Percentiles rank a stretch among this genome's conserved stretches.
Conservation (phyloP, 805 yeast genomes). For the Wickerhamiella occidentalis region DNA sequence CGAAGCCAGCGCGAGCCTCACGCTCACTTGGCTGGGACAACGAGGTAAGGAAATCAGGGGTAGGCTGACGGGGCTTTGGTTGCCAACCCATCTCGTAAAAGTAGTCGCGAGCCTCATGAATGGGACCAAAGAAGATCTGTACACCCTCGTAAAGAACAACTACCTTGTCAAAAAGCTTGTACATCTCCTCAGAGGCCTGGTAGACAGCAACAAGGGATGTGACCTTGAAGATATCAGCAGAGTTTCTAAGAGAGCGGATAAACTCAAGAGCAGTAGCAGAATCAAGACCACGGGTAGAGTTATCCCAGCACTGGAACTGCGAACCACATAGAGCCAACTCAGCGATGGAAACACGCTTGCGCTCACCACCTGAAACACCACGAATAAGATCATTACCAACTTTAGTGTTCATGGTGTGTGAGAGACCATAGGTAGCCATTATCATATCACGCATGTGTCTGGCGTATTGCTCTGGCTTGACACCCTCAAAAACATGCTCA, state of each 20-base stretch:
- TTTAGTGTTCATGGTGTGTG: constrained; percentile 46
- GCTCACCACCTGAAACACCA: constrained; percentile 78
- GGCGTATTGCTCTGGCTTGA: constrained; percentile 38
- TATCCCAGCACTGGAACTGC: constrained; percentile 60
- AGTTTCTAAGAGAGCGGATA: constrained; percentile 49
- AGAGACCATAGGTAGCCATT: constrained; percentile 46
- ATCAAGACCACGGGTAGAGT: constrained; percentile 77
- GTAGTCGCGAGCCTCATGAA: constrained; percentile 40
- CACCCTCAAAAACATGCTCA: constrained; percentile 36
- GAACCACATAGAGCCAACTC: constrained; percentile 61
- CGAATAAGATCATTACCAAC: constrained; percentile 53
- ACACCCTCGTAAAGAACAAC: constrained; percentile 46
- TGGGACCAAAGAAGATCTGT: constrained; percentile 57
- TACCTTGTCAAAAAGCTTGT: constrained; percentile 51
- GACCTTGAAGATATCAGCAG: constrained; percentile 41
- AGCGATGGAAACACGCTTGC: constrained; percentile 73
- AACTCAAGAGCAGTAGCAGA: constrained; percentile 74
- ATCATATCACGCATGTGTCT: constrained; percentile 36
- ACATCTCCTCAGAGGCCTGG: constrained; percentile 58
- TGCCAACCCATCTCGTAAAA: constrained; percentile 54
- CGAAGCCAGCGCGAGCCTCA: constrained; percentile 36
- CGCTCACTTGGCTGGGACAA: constrained; percentile 58
- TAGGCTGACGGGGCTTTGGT: constrained; percentile 53
- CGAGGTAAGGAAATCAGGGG: constrained; percentile 61
- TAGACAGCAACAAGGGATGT: constrained; percentile 58